Conservation (phyloP, 257 asterid species). For the Leptodermis oblonga region DNA sequence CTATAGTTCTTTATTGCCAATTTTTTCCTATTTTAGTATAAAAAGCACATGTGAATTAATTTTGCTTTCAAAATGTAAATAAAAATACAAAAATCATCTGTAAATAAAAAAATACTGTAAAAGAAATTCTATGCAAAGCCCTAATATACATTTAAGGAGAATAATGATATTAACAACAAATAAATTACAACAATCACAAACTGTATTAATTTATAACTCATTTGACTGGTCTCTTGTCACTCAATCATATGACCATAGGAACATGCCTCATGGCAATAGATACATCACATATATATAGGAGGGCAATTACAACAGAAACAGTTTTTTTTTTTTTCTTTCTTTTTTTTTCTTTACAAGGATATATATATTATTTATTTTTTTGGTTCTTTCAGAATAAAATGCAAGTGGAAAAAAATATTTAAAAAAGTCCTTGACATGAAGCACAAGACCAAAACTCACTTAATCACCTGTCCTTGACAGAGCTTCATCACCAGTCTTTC, state of each 20-base stretch:
- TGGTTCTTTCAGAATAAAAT: background rate
- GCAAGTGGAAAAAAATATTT: background rate
- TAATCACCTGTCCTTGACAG: too few species aligned
- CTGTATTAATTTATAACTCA: background rate
- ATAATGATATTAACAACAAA: background rate
- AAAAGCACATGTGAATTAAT: too few species aligned
- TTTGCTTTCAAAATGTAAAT: too few species aligned
- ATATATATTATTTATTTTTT: background rate
- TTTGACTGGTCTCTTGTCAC: background rate
- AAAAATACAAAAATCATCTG: too few species aligned
- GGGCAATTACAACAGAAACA: background rate
- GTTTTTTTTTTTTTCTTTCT: background rate
- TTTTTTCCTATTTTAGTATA: too few species aligned
- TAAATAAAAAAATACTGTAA: too few species aligned
- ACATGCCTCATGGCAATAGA: background rate
- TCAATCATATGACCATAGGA: background rate
- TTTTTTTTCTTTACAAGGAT: too few species aligned
- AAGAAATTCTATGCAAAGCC: too few species aligned
- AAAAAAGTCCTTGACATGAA: background rate
- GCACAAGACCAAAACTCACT: background rate
- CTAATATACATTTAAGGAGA: too few species aligned
- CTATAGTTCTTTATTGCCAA: too few species aligned
- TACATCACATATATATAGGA: background rate
- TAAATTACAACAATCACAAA: slow-evolving; percentile 2
- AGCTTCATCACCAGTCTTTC: background rate